Evolutionary conservation across 495 filamentous ascomycete genomes (phyloP), one percentile per base, ranked within the genome.

Genomic region (Podospora pseudoanserina): DNA sequence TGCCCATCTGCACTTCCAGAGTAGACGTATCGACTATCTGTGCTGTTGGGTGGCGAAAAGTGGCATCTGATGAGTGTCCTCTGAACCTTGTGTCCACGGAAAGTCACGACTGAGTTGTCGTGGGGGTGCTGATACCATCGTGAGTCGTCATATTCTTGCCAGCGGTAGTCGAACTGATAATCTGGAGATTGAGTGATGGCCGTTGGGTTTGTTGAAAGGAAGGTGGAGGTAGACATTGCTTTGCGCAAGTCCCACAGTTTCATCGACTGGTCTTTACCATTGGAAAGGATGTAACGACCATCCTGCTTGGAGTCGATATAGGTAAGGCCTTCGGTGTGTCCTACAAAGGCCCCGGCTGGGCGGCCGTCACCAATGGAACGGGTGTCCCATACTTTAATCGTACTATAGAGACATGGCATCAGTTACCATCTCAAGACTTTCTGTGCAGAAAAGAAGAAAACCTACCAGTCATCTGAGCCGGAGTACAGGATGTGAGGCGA

Each of bases 251-350:
- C 95, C 95, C 95, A 99, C 4, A 99, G 85, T 79, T 98, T 99
- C 90, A 97, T 97, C 39, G 88, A 91, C 77, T 99, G 95, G 72
- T 99, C 95, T 73, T 99, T 99, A 67, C 86, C 91, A 69, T 99
- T 99, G 68, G 91, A 94, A 6, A 99, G 84, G 9, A 98, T 89
- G 74, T 97, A 99, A 56, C 95, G 86, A 9, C 95, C 95, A 75
- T 99, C 95, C 62, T 93, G 93, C 79, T 98, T 99, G 79, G 90
- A 94, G 78, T 98, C 94, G 65, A 99, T 90, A 73, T 97, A 97
- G 0, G 95, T 99, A 2, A 99, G 74, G 16, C 95, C 95, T 76
- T 99, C 93, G 13, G 91, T 94, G 79, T 99, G 95, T 13, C 95
- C 95, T 55, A 96, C 84, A 72, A 99, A 98, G 1, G 93, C 92